phyloP scores from a whole-genome alignment of 2,329 filamentous ascomycete species.

The Xylariomycetidae sp. region DNA sequence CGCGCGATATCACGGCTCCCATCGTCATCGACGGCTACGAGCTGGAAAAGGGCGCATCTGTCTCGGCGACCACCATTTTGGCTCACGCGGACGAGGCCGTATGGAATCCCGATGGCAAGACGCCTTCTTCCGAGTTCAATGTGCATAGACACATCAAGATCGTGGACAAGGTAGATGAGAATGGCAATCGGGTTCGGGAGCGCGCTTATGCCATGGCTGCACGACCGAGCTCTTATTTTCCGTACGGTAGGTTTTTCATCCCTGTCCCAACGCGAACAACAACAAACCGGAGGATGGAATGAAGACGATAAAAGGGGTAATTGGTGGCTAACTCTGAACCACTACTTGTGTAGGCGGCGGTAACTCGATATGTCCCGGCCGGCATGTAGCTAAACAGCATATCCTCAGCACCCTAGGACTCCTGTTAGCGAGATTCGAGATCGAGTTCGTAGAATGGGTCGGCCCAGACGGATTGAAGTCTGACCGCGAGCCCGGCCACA shows the following conservation, averaged over 20 bases:
- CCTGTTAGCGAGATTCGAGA: slow-evolving; percentile 25
- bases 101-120: not conserved
- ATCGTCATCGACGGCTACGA: not conserved
- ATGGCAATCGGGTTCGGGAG: not conserved
- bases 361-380: slow-evolving; percentile 31
- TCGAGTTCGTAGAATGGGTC: slow-evolving; percentile 23
- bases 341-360: no score
- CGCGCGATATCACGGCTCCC: not conserved
- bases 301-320: no score
- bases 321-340: no score
- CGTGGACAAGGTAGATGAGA: slow-evolving; percentile 1
- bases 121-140: not conserved
- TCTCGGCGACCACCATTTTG: not conserved
- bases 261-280: no score
- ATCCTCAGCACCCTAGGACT: slow-evolving; percentile 30
- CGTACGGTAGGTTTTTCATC: slow-evolving; percentile 2
- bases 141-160: not conserved
- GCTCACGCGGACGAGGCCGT: not conserved
- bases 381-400: slow-evolving; percentile 36
- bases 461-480: slow-evolving; percentile 8
- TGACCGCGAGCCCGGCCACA: slow-evolving; percentile 4
- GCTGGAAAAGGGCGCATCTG: not conserved
- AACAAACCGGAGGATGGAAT: no score
- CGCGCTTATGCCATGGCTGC: slow-evolving; percentile 1
- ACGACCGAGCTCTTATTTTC: slow-evolving; percentile 2